phyloP scores from a whole-genome alignment of 2,329 filamentous ascomycete species.

The Trichophaea hybrida region DNA sequence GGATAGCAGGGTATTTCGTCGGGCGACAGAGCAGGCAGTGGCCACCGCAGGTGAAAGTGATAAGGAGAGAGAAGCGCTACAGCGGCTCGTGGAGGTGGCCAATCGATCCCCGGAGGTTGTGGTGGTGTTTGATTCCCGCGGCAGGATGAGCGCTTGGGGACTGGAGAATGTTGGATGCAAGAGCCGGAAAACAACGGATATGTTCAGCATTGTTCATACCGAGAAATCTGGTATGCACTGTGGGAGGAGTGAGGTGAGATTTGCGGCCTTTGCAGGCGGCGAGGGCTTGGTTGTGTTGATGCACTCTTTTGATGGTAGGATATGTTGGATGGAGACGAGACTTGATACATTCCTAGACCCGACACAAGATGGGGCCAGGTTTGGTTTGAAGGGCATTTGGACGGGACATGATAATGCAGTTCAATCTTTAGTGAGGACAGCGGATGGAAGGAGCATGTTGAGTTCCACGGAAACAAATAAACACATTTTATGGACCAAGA shows the following conservation, averaged over 20 bases:
- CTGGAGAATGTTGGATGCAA: constrained; percentile 72
- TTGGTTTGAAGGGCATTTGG: constrained; percentile 55
- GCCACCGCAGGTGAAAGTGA: constrained; percentile 44
- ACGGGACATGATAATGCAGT: constrained; percentile 70
- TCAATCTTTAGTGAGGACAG: constrained; percentile 75
- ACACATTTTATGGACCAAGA: constrained; percentile 69
- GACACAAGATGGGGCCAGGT: constrained; percentile 42
- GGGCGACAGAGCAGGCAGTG: constrained; percentile 62
- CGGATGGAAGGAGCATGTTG: constrained; percentile 62
- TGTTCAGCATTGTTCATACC: constrained; percentile 78
- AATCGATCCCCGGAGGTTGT: constrained; percentile 79
- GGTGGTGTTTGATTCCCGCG: constrained; percentile 66
- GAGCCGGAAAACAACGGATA: constrained; percentile 47
- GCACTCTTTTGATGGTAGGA: constrained; percentile 72
- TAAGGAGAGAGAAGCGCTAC: constrained; percentile 56
- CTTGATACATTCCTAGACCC: constrained; percentile 72
- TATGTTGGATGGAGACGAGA: constrained; percentile 67
- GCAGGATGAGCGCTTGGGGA: constrained; percentile 83
- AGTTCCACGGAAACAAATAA: constrained; percentile 68
- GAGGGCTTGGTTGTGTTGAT: constrained; percentile 42
- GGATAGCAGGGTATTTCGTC: constrained; percentile 63
- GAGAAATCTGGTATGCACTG: constrained; percentile 31
- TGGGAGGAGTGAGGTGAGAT: constrained; percentile 9
- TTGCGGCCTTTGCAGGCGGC: constrained; percentile 16
- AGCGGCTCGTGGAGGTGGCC: constrained; percentile 73